phyloP scores from a whole-genome alignment of 163 green algal genomes.

The Scenedesmus sp. region DNA sequence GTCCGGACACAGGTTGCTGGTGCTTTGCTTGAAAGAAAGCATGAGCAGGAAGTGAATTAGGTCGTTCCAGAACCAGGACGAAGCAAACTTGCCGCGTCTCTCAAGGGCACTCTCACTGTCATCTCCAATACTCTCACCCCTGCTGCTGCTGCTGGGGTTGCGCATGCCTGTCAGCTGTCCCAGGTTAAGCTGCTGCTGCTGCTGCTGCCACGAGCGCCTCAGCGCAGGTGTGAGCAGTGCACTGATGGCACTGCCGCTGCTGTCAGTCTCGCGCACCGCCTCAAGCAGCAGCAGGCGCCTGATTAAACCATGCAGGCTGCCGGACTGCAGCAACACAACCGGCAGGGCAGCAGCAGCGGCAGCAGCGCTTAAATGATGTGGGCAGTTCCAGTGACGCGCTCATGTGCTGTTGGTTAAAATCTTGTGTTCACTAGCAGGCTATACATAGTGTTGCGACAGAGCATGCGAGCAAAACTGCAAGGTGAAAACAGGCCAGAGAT shows the following conservation, averaged over 20 bases:
- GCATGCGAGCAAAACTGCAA: too few species aligned
- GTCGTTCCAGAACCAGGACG: background rate
- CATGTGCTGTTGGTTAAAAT: too few species aligned
- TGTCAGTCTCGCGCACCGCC: background rate
- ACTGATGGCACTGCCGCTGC: background rate
- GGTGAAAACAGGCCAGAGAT: too few species aligned
- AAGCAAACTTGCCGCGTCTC: background rate
- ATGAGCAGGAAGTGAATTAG: background rate
- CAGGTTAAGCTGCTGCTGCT: background rate
- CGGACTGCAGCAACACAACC: background rate
- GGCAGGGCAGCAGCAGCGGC: background rate
- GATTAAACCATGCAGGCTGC: background rate
- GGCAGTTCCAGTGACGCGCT: too few species aligned
- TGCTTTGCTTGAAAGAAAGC: background rate
- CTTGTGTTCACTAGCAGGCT: too few species aligned
- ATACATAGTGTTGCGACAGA: too few species aligned
- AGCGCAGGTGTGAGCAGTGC: background rate
- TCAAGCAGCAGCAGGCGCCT: conserved; percentile 14
- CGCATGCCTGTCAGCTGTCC: background rate
- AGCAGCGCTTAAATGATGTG: background rate
- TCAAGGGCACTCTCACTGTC: background rate
- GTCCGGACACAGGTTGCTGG: background rate
- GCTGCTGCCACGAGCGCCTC: background rate
- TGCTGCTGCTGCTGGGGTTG: background rate
- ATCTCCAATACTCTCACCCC: background rate